phyloP scores from a whole-genome alignment of 2,329 filamentous ascomycete species.

The Zasmidium angulare region DNA sequence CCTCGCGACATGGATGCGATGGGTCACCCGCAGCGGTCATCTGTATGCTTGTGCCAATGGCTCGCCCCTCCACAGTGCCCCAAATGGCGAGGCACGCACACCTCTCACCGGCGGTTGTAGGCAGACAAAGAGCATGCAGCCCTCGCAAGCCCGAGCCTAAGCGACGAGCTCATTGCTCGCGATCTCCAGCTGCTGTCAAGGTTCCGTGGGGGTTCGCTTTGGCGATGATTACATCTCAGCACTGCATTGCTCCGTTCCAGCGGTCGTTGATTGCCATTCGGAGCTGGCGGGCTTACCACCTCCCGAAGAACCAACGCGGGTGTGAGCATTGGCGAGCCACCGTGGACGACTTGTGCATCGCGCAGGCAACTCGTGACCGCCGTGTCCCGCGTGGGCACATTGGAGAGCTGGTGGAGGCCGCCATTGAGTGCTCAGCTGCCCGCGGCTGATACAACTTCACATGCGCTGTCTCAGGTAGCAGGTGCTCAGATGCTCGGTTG shows the following conservation, averaged over 20 bases:
- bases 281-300: slow-evolving; percentile 3
- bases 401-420: background rate
- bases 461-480: background rate
- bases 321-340: slow-evolving; percentile 3
- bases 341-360: background rate
- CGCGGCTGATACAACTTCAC: background rate
- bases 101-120: slow-evolving; percentile 3
- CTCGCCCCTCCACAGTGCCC: slow-evolving; percentile 8
- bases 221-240: background rate
- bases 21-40: slow-evolving; percentile 14
- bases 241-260: background rate
- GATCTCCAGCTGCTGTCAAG: background rate
- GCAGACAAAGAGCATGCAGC: background rate
- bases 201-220: background rate
- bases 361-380: background rate
- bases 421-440: background rate
- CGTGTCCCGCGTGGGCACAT: slow-evolving; percentile 2
- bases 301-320: slow-evolving; percentile 4
- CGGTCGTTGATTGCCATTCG: background rate
- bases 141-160: slow-evolving; percentile 12
- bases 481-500: background rate
- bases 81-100: slow-evolving; percentile 19
- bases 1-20: slow-evolving; percentile 4
- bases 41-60: slow-evolving; percentile 18
- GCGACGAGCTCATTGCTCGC: slow-evolving; percentile 6